Evolutionary conservation across 2,329 filamentous ascomycete genomes (phyloP), one percentile per base, ranked within the genome.

Genomic region (Xylariales sp.): DNA sequence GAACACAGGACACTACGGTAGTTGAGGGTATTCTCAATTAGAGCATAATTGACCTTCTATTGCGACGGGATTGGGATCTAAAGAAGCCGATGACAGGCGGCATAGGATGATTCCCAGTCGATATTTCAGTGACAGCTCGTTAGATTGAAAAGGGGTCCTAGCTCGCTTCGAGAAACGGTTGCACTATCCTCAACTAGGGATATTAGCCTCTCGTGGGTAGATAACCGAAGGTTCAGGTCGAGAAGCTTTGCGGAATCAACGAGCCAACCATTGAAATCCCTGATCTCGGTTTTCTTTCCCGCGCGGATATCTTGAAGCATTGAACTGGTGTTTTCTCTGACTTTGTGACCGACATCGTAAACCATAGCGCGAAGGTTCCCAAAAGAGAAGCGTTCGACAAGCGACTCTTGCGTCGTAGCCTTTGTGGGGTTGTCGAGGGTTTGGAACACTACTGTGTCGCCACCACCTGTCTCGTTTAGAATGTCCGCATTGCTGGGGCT

Each of bases 211-310:
- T 57, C 54, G 49, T 77, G 65, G 6, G 54, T 55, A 20, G 55
- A 49, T 33, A 69, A 52, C 35, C 61, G 54, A 10, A 65, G 37
- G 14, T 49, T 51, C 14, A 47, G 42, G 27, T 54, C 54, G 4
- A 73, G 55, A 20, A 63, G 62, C 14, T 46, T 51, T 5, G 66
- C 69, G 49, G 58, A 71, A 27, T 71, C 69, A 23, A 72, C 59
- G 14, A 80, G 56, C 67, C 73, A 80, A 37, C 78, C 78, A 50
- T 81, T 81, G 48, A 82, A 72, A 45, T 78, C 74, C 34, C 62
- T 54, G 29, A 81, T 66, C 53, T 81, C 77, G 5, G 77, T 80
- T 40, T 54, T 49, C 50, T 69, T 70, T 13, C 71, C 70, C 6
- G 69, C 66, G 21, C 52, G 56, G 11, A 74, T 65, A 49, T 82